phyloP scores from a whole-genome alignment of 2,329 filamentous ascomycete genomes.

The Triangularia setosa region DNA sequence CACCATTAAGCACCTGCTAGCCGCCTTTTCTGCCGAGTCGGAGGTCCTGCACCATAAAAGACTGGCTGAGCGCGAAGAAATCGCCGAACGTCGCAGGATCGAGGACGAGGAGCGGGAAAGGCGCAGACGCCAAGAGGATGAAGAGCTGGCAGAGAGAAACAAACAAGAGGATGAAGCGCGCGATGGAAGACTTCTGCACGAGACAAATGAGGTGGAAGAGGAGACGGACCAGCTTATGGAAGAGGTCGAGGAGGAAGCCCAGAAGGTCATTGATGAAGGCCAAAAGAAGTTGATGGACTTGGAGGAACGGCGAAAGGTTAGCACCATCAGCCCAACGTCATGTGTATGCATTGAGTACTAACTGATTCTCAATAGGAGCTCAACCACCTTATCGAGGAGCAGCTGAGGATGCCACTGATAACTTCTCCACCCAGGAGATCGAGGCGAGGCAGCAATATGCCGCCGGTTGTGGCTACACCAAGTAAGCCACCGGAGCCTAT shows the following conservation, averaged over 20 bases:
- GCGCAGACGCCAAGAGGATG: constrained; percentile 35
- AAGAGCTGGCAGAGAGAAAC: constrained; percentile 29
- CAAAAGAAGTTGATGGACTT: constrained; percentile 48
- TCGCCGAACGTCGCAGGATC: constrained; percentile 34
- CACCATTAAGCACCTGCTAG: constrained; percentile 31
- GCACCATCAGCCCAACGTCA: not conserved
- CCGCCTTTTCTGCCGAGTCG: constrained; percentile 32
- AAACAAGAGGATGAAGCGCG: constrained; percentile 32
- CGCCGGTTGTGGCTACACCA: constrained; percentile 2
- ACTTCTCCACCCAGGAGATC: constrained; percentile 28
- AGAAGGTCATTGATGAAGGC: constrained; percentile 52
- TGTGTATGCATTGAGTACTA: not conserved
- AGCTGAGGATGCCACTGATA: constrained; percentile 34
- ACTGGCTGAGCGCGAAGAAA: constrained; percentile 30
- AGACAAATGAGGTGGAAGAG: constrained; percentile 32
- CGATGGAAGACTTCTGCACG: constrained; percentile 29
- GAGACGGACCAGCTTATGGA: constrained; percentile 35
- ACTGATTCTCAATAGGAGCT: constrained; percentile 34
- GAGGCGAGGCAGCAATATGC: constrained; percentile 16
- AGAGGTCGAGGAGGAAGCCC: constrained; percentile 42
- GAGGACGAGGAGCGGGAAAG: constrained; percentile 41
- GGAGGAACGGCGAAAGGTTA: constrained; percentile 22
- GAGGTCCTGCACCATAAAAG: constrained; percentile 31
- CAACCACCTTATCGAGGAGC: constrained; percentile 41
- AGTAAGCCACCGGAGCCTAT: constrained; percentile 2